Percentiles rank a stretch among this genome's conserved stretches.
Evolutionary conservation across 495 filamentous ascomycete genomes (phyloP).

Genomic region (Tuber umbilicatum): DNA sequence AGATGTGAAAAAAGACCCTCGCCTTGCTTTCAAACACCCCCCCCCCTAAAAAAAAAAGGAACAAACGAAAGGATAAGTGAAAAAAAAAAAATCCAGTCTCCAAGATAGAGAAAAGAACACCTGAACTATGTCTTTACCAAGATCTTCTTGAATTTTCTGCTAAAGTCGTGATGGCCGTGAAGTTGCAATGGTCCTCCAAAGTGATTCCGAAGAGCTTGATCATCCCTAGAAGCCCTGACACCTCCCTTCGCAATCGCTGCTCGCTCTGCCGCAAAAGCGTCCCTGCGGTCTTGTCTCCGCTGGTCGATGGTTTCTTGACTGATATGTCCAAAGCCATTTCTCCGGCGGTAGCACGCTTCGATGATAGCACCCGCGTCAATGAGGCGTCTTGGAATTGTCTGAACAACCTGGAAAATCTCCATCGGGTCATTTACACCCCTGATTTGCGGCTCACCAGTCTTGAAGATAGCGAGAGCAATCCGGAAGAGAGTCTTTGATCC

Average conservation of each 20-base stretch:
- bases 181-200: constrained; percentile 13
- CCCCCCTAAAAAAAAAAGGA: not conserved
- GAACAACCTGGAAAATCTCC: constrained; percentile 94
- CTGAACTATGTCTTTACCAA: constrained; percentile 35
- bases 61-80: not conserved
- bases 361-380: constrained; percentile 74
- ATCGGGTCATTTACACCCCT: constrained; percentile 74
- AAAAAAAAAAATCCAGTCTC: no score
- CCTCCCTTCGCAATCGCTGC: constrained; percentile 37
- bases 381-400: constrained; percentile 74
- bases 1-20: constrained; percentile 19
- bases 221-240: constrained; percentile 34
- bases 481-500: constrained; percentile 93
- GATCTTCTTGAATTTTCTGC: constrained; percentile 39
- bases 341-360: constrained; percentile 68
- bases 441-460: constrained; percentile 78
- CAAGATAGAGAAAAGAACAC: not conserved
- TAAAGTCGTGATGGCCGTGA: constrained; percentile 34
- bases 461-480: constrained; percentile 86
- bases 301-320: constrained; percentile 62
- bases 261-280: constrained; percentile 46
- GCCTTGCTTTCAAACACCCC: constrained; percentile 6
- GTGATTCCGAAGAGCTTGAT: constrained; percentile 32
- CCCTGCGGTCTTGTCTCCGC: constrained; percentile 54
- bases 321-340: constrained; percentile 77